A percentile compares a stretch with the other conserved stretches of the same genome.
Conservation (phyloP, 345 rosid genomes). For the Aethionema arabicum region DNA sequence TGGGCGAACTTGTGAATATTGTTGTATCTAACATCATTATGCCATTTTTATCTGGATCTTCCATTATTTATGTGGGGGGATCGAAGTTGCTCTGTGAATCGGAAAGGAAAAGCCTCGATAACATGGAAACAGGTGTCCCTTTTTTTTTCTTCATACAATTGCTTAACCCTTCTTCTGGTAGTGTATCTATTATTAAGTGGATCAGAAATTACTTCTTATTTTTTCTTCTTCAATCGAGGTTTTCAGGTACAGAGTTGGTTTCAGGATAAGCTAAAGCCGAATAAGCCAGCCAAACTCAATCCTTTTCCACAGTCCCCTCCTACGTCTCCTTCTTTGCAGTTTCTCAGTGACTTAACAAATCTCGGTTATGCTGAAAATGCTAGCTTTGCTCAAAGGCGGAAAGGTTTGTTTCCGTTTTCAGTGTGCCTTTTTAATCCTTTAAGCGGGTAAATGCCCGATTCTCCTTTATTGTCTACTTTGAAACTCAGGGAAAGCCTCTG, state of each 20-base stretch:
- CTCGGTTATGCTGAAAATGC: slow-evolving; percentile 20
- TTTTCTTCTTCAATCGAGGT: slow-evolving; percentile 19
- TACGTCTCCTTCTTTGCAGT: slow-evolving; percentile 31
- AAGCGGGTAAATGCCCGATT: not conserved
- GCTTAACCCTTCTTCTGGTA: not conserved
- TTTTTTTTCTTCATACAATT: slow-evolving; percentile 4
- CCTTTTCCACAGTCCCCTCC: slow-evolving; percentile 37
- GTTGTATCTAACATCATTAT: slow-evolving; percentile 2
- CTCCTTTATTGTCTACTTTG: slow-evolving; percentile 8
- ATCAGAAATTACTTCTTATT: not conserved
- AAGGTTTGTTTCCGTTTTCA: slow-evolving; percentile 41
- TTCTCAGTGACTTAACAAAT: slow-evolving; percentile 44
- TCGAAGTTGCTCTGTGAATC: slow-evolving; percentile 51
- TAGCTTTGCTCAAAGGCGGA: slow-evolving; percentile 33
- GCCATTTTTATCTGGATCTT: not conserved
- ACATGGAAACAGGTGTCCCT: slow-evolving; percentile 67
- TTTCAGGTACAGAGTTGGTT: slow-evolving; percentile 73
- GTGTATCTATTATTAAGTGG: not conserved
- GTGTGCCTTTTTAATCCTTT: slow-evolving; percentile 17
- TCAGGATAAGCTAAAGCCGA: slow-evolving; percentile 44
- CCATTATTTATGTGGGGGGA: slow-evolving; percentile 7
- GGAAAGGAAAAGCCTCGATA: slow-evolving; percentile 54
- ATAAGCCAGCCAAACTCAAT: slow-evolving; percentile 19
- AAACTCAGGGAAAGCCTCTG: slow-evolving; percentile 35
- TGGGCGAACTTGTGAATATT: not conserved